Evolutionary conservation across 768 basidiomycete genomes (phyloP).

Genomic region (Pleurotus pulmonarius): DNA sequence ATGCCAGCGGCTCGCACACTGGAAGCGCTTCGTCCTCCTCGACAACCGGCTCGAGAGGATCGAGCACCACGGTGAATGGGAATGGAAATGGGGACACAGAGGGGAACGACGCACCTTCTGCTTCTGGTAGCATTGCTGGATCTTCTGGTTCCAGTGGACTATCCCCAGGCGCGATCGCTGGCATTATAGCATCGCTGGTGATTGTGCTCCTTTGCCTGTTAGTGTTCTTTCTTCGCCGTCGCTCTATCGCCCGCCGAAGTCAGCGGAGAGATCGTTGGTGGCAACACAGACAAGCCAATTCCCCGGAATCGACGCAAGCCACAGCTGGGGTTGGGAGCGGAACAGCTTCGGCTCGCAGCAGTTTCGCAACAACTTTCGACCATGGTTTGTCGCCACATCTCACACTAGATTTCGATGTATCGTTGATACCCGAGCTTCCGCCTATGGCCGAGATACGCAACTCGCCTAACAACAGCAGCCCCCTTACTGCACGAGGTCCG

Average conservation of each 20-base stretch:
- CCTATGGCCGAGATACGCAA: slow-evolving; percentile 55
- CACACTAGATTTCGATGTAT: slow-evolving; percentile 16
- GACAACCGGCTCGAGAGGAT: not conserved
- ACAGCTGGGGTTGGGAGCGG: slow-evolving; percentile 15
- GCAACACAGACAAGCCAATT: slow-evolving; percentile 21
- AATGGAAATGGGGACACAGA: not conserved
- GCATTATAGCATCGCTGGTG: slow-evolving; percentile 27
- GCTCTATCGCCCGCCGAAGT: slow-evolving; percentile 36
- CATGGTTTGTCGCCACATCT: slow-evolving; percentile 28
- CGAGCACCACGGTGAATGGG: slow-evolving; percentile 7
- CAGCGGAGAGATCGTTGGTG: slow-evolving; percentile 45
- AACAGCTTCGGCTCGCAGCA: slow-evolving; percentile 43
- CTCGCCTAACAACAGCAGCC: slow-evolving; percentile 14
- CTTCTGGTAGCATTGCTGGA: slow-evolving; percentile 12
- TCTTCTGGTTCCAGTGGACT: slow-evolving; percentile 21
- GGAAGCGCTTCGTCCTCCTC: not conserved
- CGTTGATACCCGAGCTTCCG: slow-evolving; percentile 26
- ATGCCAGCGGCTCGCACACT: not conserved
- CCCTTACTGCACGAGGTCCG: not conserved
- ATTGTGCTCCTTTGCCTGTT: slow-evolving; percentile 28
- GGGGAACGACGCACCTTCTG: not conserved
- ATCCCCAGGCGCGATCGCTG: slow-evolving; percentile 45
- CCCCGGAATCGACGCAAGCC: slow-evolving; percentile 11
- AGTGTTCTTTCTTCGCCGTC: slow-evolving; percentile 43
- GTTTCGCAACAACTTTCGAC: slow-evolving; percentile 63